Evolutionary conservation across 108 stramenopile species (phyloP), one percentile per base, ranked within the genome.

Genomic region (Ochromonas danica): DNA sequence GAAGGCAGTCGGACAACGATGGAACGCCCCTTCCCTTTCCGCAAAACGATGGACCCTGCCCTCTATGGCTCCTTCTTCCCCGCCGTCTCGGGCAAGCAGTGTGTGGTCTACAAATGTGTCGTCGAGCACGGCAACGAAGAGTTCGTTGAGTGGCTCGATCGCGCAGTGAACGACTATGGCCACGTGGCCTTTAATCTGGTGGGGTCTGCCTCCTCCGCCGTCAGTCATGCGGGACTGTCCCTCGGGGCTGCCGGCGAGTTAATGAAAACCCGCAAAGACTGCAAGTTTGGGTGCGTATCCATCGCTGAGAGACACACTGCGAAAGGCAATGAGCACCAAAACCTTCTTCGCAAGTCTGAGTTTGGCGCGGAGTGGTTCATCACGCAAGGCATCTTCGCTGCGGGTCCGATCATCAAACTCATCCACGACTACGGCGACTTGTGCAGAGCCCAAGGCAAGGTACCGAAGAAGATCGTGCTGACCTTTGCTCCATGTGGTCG

Each of bases 221-320:
- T 31, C n/a, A 36, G 2, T 40, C 3, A 43, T 36, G 82, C 85
- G 45, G 89, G 88, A 14, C 84, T 82, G 41, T 85, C 85, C 10
- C 40, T 87, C 27, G 33, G 77, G 6, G 83, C 86, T 51, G 87
- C 89, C 10, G 61, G 43, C 3, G 61, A 62, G 28, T 45, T 79
- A 31, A 30, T 28, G 2, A 2, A 40, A 1, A 27, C 79, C 60
- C 43, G 77, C 2, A 33, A 67, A 6, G 63, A 67, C 25, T 67
- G 33, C 63, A 67, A 67, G 35, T 88, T 90, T 80, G 89, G 89
- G 10, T 88, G 87, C 67, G 89, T 90, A 27, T 85, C 84, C 62
- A 90, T 90, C 70, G 84, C 88, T n/a, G 89, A 90, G 80, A 84
- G 89, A 1, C 89, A 90, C 74, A 90, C 85, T n/a, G 30, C 63